Base-by-base conservation (phyloP, 257 asterid genomes). In the Penstemon barbatus region DNA sequence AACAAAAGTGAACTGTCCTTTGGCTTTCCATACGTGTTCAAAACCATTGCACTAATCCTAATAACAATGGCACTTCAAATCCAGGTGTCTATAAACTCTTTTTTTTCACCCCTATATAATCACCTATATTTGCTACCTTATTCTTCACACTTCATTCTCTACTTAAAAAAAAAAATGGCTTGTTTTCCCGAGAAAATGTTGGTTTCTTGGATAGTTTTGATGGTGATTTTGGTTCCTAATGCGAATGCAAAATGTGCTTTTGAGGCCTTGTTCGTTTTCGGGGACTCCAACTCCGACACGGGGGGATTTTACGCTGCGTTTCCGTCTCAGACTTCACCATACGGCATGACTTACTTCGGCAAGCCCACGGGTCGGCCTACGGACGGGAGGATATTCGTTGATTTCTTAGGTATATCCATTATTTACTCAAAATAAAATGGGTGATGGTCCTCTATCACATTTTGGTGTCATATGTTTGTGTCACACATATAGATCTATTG, bases 261-360 rank as follows among this genome's bases (percentile, higher is more conserved):
- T 10, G 73, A 84, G 73, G 95, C 85, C 58, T 81, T 87, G 45
- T 87, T 89, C 82, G 73, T 56, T 46, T 89, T 89, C 46, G 97
- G 97, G 1, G 97, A 89, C 76, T 87, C 95, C 5, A 87, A 87
- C 57, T 70, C 95, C 0, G 95, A 85, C 63, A 87, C 91, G 0
- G 89, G 95, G 7, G 91, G 97, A 5, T 87, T 82, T 37, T 79
- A 53, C 59, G 74, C 89, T 2, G 94, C 92, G 3, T 91, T 89
- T 42, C 95, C 96, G 44, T 74, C 89, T 49, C 89, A 82, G 68
- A 50, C 74, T 0, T 71, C 84, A 3, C 97, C 97, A 0, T 10
- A 83, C 61, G 97, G 96, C 65, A 82, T 87, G 89, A 85, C 95
- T 36, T 91, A 76, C 75, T 91, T 89, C 81, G 75, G 69, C 7